Base-by-base conservation (phyloP, 768 basidiomycete species). In the Suillus variegatus region DNA sequence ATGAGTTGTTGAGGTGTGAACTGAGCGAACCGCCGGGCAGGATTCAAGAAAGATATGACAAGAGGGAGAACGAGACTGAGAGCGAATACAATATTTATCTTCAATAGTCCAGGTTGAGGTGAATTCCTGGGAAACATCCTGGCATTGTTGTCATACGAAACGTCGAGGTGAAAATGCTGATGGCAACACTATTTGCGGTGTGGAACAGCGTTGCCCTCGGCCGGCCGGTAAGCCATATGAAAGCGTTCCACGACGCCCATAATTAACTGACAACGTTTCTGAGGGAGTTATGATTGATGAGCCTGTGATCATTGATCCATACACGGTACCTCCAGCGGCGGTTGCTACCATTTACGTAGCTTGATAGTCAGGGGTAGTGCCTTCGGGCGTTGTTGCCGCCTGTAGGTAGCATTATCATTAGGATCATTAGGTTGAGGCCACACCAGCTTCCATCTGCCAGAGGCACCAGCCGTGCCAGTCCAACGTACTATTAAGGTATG, bases 1-100 rank as follows among this genome's bases (percentile, higher is more conserved):
- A 81, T 72, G 25, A 81, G 54, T 71, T 79, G 80, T 20, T 75
- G 80, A 13, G 81, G 80, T 2, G 76, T 74, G 61, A 81, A 82
- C 70, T 73, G 74, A 38, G 71, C 65, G 20, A 69, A 60, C 9
- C 43, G 68, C 41, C 68, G 68, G 25, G 64, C 28, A 3, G 66
- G 56, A 35, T 55, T 60, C 28, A 66, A 9, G 28, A 68, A 55
- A 0, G 68, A 51, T 28, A 68, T 52, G 14, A 66, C 43, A 2
- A 70, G 65, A 41, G 70, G 62, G 25, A 70, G 57, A 40, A 75
- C 43, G 13, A 65, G 18, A 14, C 61, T 68, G 6, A 51, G 44
- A 1, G 69, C 64, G 28, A 71, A 69, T 40, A 66, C 3, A 18
- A 28, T 47, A 49, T 52, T 74, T 36, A 57, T 25, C 32, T 36